These are phyloP conservation scores for Nakazawaea ernobii DNA, from an alignment of 805 yeast genomes.

Conservation along the genomic window DNA sequence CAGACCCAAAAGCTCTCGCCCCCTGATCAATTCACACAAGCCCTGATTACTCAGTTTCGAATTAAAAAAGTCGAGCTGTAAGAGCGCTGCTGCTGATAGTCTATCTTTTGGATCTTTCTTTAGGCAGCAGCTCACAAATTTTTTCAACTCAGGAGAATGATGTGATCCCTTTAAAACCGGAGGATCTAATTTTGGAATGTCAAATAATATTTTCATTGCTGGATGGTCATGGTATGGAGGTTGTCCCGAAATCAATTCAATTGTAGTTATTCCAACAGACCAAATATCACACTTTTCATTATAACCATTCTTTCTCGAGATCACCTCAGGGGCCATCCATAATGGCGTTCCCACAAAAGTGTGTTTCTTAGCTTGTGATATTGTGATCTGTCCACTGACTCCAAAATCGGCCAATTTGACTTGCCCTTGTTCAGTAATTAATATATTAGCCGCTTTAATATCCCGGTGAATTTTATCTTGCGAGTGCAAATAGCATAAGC, in stretches of 20 bases:
- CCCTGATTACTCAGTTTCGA: conserved; percentile 24
- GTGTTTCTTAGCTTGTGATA: conserved; percentile 44
- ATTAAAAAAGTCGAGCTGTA: conserved; percentile 48
- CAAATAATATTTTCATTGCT: conserved; percentile 71
- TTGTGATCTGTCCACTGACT: conserved; percentile 75
- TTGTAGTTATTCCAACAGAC: conserved; percentile 91
- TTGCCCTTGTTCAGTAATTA: conserved; percentile 61
- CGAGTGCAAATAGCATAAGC: conserved; percentile 70
- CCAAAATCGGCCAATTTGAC: conserved; percentile 92
- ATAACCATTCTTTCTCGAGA: conserved; percentile 55
- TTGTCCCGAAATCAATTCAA: conserved; percentile 74
- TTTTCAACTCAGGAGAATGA: conserved; percentile 37
- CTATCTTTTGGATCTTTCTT: conserved; percentile 59
- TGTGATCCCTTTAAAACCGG: conserved; percentile 46
- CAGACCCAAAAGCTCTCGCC: conserved; percentile 32
- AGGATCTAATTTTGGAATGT: conserved; percentile 60
- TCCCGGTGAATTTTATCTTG: conserved; percentile 83
- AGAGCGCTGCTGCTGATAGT: conserved; percentile 53
- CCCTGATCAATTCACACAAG: conserved; percentile 30
- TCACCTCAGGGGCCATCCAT: conserved; percentile 99
- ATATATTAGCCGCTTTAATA: conserved; percentile 83
- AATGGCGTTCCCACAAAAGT: conserved; percentile 94
- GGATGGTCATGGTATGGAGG: conserved; percentile 75
- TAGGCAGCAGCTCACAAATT: conserved; percentile 62
- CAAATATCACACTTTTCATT: conserved; percentile 89